Base-by-base conservation (phyloP, 129 eudicot genomes). In the Gnaphalium uliginosum region DNA sequence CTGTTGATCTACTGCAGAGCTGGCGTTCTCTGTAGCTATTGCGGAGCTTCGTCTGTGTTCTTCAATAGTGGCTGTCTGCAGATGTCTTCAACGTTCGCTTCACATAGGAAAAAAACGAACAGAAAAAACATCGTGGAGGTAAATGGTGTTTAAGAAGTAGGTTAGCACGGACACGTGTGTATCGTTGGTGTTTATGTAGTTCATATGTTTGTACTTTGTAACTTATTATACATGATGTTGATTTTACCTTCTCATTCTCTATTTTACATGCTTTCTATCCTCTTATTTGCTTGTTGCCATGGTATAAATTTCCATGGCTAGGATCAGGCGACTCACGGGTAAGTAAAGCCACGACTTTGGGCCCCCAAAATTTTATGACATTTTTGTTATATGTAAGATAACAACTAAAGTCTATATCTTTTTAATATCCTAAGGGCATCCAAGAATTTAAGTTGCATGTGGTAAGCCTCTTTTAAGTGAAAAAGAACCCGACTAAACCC, bases 121-220 rank as follows among this genome's bases (percentile, higher is more conserved):
- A 53, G 58, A 32, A 66, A 63, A 63, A 64, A 30, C 69, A 63
- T 30, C 10, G 15, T 29, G 60, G 59, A 65, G 39, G 67, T 25
- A 37, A 69, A 59, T 27, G 82, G 51, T 60, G 71, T 70, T 70
- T 70, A 57, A 11, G 53, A 46, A 46, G 53, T 46, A 46, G 83
- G 26, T 66, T 80, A 64, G 78, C 68, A 79, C 60, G 79, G 74
- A 73, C 62, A 22, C 63, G 73, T 79, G 78, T 79, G 74, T 79
- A 79, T 72, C 66, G 72, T 56, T 72, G 43, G 72, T 65, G 78
- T 79, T 78, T 79, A 71, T 72, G 83, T 79, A 66, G 78, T 65
- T 66, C 41, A 62, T 79, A 24, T 76, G 3, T 29, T 66, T 76
- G 81, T 77, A 77, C 43, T 63, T 63, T 63, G 68, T 63, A 63